phyloP scores from a whole-genome alignment of 441 rosid genomes.

The Pelargonium australe region DNA sequence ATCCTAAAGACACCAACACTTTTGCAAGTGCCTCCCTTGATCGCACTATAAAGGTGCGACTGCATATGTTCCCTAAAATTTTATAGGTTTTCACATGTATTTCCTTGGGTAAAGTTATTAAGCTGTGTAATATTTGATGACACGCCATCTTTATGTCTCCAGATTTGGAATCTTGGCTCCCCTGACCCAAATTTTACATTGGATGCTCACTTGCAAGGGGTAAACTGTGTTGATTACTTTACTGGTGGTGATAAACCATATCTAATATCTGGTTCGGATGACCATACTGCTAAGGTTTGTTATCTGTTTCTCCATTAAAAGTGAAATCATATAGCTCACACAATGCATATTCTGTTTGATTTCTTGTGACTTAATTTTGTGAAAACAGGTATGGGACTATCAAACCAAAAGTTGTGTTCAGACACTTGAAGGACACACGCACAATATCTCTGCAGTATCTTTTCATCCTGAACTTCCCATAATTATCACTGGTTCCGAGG shows the following conservation, averaged over 20 bases:
- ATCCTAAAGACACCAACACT: slow-evolving; percentile 59
- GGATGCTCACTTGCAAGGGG: slow-evolving; percentile 93
- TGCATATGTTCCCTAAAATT: slow-evolving; percentile 8
- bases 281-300: slow-evolving; percentile 85
- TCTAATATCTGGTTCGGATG: slow-evolving; percentile 87
- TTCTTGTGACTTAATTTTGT: slow-evolving; percentile 9
- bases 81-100: slow-evolving; percentile 7
- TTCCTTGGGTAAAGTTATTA: slow-evolving; percentile 14
- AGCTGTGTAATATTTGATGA: background rate
- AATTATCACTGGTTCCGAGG: slow-evolving; percentile 74
- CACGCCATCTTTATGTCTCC: slow-evolving; percentile 14
- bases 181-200: slow-evolving; percentile 88
- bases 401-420: slow-evolving; percentile 59
- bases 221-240: slow-evolving; percentile 85
- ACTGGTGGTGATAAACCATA: slow-evolving; percentile 89
- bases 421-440: slow-evolving; percentile 65
- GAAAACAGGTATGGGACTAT: slow-evolving; percentile 59
- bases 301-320: slow-evolving; percentile 13
- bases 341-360: background rate
- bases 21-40: slow-evolving; percentile 95
- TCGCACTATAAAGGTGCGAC: slow-evolving; percentile 61
- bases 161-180: slow-evolving; percentile 97
- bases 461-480: slow-evolving; percentile 71
- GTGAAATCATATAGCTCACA: background rate
- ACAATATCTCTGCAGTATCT: slow-evolving; percentile 64